Conservation (phyloP, 2,329 filamentous ascomycete genomes). For the Fusarium sp. region DNA sequence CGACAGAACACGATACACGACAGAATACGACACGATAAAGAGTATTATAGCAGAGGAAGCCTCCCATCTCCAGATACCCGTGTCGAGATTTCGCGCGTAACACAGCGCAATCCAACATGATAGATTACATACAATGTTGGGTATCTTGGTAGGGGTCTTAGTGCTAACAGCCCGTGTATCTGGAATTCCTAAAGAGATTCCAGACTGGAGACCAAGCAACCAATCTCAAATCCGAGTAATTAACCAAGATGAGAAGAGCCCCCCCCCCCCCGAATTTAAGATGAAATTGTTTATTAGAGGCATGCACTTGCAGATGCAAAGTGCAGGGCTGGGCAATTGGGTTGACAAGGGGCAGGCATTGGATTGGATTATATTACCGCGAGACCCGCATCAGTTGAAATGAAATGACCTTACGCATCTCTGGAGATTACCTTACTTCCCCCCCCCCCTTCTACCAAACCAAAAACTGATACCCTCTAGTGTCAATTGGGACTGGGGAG, state of each 20-base stretch:
- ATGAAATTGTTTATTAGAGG: constrained; percentile 9
- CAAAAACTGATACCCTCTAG: constrained; percentile 31
- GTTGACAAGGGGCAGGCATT: not conserved
- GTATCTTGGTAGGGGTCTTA: too few relatives aligned
- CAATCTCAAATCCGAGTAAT: constrained; percentile 24
- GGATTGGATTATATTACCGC: constrained; percentile 19
- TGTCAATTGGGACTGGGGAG: constrained; percentile 19
- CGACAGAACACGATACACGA: not conserved
- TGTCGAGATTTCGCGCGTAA: constrained; percentile 10
- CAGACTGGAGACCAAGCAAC: constrained; percentile 29
- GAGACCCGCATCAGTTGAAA: constrained; percentile 43
- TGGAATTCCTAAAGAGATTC: constrained; percentile 7
- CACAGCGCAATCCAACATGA: constrained; percentile 4
- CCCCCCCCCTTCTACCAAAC: not conserved
- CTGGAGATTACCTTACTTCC: constrained; percentile 41
- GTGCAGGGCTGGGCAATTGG: constrained; percentile 39
- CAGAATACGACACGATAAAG: not conserved
- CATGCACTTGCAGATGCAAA: constrained; percentile 12
- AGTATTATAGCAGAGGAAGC: not conserved
- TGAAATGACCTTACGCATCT: constrained; percentile 42
- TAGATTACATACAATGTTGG: too few relatives aligned
- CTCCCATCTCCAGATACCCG: not conserved
- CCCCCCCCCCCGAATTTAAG: constrained; percentile 27
- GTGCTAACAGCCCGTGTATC: not conserved
- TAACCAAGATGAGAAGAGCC: constrained; percentile 21